Evolutionary conservation across 495 filamentous ascomycete species (phyloP).

Genomic region (Aspergillus ostianus): DNA sequence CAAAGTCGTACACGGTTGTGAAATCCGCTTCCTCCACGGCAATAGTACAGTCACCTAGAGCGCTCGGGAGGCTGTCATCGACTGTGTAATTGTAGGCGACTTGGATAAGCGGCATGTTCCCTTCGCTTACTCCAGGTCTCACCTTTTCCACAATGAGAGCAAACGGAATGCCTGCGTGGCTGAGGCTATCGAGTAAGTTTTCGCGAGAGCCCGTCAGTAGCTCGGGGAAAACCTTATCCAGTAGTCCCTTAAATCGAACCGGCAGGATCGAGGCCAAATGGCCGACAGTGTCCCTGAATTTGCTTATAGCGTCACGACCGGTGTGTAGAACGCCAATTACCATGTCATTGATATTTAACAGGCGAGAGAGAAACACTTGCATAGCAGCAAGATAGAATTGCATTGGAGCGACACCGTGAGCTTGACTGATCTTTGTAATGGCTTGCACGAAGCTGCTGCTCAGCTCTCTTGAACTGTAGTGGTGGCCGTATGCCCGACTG

Average conservation of each 20-base stretch:
- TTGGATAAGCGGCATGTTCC: slow-evolving; percentile 3
- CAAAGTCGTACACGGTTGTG: neutral
- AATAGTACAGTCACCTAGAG: neutral
- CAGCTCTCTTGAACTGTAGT: neutral
- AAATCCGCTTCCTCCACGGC: neutral
- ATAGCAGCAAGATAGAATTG: slow-evolving; percentile 5
- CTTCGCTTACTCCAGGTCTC: neutral
- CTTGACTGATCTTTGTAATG: neutral
- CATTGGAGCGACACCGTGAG: neutral
- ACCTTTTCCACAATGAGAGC: slow-evolving; percentile 1
- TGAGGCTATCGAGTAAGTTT: neutral
- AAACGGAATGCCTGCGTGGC: neutral
- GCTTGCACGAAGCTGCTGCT: neutral
- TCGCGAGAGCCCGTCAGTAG: neutral
- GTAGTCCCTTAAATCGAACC: neutral
- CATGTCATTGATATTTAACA: neutral
- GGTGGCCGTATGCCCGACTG: neutral
- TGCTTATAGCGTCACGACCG: neutral
- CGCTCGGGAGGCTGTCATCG: neutral
- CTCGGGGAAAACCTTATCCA: neutral
- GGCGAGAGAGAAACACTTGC: neutral
- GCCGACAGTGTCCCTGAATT: slow-evolving; percentile 6
- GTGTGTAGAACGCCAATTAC: neutral
- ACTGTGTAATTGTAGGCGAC: slow-evolving; percentile 3
- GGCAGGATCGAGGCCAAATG: slow-evolving; percentile 12